phyloP scores from a whole-genome alignment of 2,329 filamentous ascomycete species.

The Ophiocordyceps camponoti-saundersi region DNA sequence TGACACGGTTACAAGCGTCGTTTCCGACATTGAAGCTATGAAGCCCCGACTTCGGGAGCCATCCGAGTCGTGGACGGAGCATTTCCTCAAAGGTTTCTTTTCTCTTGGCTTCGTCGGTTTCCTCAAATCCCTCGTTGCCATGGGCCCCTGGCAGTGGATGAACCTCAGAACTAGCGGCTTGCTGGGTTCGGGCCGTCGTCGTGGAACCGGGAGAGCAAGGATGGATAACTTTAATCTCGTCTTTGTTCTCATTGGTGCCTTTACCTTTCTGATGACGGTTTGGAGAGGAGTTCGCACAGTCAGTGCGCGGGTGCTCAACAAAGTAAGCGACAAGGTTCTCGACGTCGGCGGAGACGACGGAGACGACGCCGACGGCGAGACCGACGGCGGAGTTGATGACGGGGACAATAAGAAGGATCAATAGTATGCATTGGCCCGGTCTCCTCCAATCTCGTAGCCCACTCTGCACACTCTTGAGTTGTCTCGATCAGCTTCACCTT shows the following conservation, averaged over 20 bases:
- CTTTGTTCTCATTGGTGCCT: slow-evolving; percentile 62
- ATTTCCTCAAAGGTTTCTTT: slow-evolving; percentile 82
- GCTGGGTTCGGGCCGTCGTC: slow-evolving; percentile 31
- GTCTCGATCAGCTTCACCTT: slow-evolving; percentile 60
- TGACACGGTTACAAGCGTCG: slow-evolving; percentile 29
- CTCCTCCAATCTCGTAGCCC: slow-evolving; percentile 2
- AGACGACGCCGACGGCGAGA: slow-evolving; percentile 27
- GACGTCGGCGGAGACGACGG: slow-evolving; percentile 54
- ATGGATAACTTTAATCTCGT: slow-evolving; percentile 65
- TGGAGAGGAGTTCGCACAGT: slow-evolving; percentile 68
- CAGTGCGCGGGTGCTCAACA: slow-evolving; percentile 57
- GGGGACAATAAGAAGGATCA: slow-evolving; percentile 14
- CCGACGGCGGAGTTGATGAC: slow-evolving; percentile 23
- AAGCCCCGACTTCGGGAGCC: slow-evolving; percentile 26
- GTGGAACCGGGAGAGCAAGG: slow-evolving; percentile 57
- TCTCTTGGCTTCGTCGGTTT: slow-evolving; percentile 78
- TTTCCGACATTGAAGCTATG: slow-evolving; percentile 21
- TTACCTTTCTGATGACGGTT: slow-evolving; percentile 67
- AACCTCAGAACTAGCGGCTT: slow-evolving; percentile 49
- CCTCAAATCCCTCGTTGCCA: slow-evolving; percentile 58
- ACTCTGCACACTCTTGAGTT: slow-evolving; percentile 90
- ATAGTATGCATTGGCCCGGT: slow-evolving; percentile 3
- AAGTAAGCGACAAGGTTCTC: slow-evolving; percentile 62
- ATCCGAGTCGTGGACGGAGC: slow-evolving; percentile 52
- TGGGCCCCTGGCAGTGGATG: slow-evolving; percentile 64